Base-by-base conservation (phyloP, 305 asterid species). In the Euphrasia arctica region DNA sequence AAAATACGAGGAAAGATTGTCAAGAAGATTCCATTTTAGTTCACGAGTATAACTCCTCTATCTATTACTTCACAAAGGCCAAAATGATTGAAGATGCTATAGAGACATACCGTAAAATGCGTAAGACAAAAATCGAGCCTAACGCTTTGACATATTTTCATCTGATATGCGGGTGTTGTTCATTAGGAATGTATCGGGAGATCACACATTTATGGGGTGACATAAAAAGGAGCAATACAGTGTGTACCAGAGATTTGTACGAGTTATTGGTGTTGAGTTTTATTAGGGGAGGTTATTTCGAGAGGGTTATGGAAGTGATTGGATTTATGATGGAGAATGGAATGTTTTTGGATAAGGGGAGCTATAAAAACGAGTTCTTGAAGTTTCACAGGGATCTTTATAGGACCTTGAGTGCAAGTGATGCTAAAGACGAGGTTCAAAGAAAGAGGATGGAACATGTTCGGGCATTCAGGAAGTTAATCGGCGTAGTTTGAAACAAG, bases 211-310 rank as follows among this genome's bases (percentile, higher is more conserved):
- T 87, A 65, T 92, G 98, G 97, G 98, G 91, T 3, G 94, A 89
- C 70, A 78, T 89, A 47, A 84, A 85, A 80, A 85, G 90, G 84
- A 76, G 74, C 72, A 67, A 71, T 64, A 45, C 76, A 42, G 65
- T 76, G 66, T 76, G 66, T 63, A 36, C 74, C 71, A 77, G 95
- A 70, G 95, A 85, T 73, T 58, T 89, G 63, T 85, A 79, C 2
- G 97, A 89, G 78, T 57, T 84, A 13, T 55, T 92, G 69, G 62
- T 92, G 59, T 43, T 83, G 75, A 83, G 68, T 85, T 87, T 92
- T 69, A 72, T 92, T 52, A 75, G 86, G 49, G 98, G 95, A 32
- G 98, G 97, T 48, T 92, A 89, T 68, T 92, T 92, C 64, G 91
- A 87, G 73, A 87, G 91, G 82, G 88, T 80, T 61, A 75, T 89